These are phyloP conservation scores for Rhizophagus sp. DNA, from an alignment of 192 early-diverging fungal species.

Conservation along the genomic window DNA sequence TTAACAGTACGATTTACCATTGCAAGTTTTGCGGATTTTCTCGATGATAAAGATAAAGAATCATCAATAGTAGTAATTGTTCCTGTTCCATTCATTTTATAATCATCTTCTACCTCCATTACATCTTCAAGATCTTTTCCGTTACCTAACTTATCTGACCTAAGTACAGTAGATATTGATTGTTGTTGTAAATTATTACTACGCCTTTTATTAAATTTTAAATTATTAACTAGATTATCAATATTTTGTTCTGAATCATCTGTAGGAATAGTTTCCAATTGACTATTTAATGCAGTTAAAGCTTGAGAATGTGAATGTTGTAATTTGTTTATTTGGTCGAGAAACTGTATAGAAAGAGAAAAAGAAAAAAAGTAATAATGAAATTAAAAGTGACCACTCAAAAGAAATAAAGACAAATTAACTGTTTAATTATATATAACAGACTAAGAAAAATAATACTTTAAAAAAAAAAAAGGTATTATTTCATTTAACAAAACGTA, in stretches of 20 bases:
- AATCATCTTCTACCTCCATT: conserved; percentile 9
- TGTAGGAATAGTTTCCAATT: conserved; percentile 25
- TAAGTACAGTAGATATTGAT: neutral
- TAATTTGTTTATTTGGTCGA: conserved; percentile 31
- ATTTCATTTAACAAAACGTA: too few relatives aligned
- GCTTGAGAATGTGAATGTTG: conserved; percentile 31
- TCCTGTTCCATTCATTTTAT: conserved; percentile 10
- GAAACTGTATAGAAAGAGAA: neutral
- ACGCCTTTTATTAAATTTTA: conserved; percentile 18
- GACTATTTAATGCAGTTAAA: conserved; percentile 22
- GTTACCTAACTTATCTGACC: neutral
- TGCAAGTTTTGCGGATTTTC: neutral
- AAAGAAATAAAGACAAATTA: neutral
- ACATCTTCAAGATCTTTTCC: conserved; percentile 8
- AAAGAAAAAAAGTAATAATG: neutral
- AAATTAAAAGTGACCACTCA: neutral
- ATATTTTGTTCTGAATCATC: conserved; percentile 15
- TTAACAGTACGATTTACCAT: neutral
- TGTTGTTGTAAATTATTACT: conserved; percentile 4
- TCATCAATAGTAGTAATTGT: conserved; percentile 1
- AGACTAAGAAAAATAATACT: too few relatives aligned
- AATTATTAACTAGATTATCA: conserved; percentile 25
- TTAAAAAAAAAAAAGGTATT: neutral
- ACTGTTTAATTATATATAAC: neutral
- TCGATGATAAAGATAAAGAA: neutral